Evolutionary conservation across 2,329 filamentous ascomycete species (phyloP).

Genomic region (Scolecobasidium constrictum): DNA sequence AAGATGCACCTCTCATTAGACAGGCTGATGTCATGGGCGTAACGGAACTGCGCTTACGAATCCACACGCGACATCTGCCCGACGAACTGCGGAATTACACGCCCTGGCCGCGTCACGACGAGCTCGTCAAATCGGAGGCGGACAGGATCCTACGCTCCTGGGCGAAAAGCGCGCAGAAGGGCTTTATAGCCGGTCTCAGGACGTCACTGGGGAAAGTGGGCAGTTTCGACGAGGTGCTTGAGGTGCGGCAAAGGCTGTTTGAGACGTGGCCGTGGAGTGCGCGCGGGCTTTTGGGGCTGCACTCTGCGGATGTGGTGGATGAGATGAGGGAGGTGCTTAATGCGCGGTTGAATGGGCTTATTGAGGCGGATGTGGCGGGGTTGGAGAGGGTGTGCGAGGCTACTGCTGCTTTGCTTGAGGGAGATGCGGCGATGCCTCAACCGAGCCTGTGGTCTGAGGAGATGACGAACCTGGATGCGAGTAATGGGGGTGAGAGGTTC

Average conservation of each 20-base stretch:
- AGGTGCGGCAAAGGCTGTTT: slow-evolving; percentile 58
- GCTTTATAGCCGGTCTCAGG: slow-evolving; percentile 47
- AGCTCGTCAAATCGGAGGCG: slow-evolving; percentile 35
- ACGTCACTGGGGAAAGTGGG: slow-evolving; percentile 47
- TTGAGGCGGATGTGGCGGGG: slow-evolving; percentile 52
- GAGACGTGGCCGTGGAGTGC: slow-evolving; percentile 66
- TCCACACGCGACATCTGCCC: slow-evolving; percentile 69
- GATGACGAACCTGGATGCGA: slow-evolving; percentile 45
- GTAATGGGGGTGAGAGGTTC: slow-evolving; percentile 55
- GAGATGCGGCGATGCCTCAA: slow-evolving; percentile 35
- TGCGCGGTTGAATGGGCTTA: slow-evolving; percentile 50
- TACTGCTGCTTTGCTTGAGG: slow-evolving; percentile 45
- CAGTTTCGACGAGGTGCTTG: slow-evolving; percentile 59
- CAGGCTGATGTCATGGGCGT: slow-evolving; percentile 55
- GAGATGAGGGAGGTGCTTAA: slow-evolving; percentile 60
- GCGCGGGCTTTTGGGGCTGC: slow-evolving; percentile 52
- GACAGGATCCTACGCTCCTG: slow-evolving; percentile 28
- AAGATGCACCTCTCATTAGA: slow-evolving; percentile 59
- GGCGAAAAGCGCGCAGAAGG: slow-evolving; percentile 27
- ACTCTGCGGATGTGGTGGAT: slow-evolving; percentile 58
- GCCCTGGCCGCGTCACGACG: slow-evolving; percentile 76
- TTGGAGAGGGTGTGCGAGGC: slow-evolving; percentile 55
- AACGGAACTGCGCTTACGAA: slow-evolving; percentile 63
- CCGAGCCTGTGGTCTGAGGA: slow-evolving; percentile 1
- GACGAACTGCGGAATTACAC: slow-evolving; percentile 77